Base-by-base conservation (phyloP, 2,329 filamentous ascomycete genomes). In the Fusarium sp. region DNA sequence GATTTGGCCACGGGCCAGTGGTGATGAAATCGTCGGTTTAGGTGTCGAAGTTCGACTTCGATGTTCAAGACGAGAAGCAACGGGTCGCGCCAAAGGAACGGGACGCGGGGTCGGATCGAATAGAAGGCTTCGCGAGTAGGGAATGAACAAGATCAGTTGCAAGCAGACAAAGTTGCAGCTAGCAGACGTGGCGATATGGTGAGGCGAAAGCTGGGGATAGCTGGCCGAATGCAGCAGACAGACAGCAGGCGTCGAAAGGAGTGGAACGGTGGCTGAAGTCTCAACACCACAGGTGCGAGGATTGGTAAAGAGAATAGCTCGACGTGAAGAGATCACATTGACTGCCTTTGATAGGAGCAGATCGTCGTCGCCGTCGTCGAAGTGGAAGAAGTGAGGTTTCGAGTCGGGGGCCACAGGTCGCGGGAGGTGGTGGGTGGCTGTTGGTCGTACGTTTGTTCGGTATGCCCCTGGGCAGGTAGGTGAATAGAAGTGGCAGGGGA, bases 221-320 rank as follows among this genome's bases (percentile, higher is more conserved):
- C 76, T 76, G 77, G 59, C 75, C 74, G 69, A 68, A 68, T 74
- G 76, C 76, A 78, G 75, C 75, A 65, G 66, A 64, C 45, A 59
- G 66, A 54, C 52, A 68, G 66, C 65, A 69, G 50, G 61, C 56
- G 69, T 75, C 56, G 63, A 76, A 75, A 78, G 60, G 68, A 76
- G 68, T 63, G 65, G 66, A 69, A 65, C 58, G 72, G 70, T 76
- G 73, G 70, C 73, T 68, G 65, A 65, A 63, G 54, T 68, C 73
- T 79, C 77, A 65, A 73, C 77, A 79, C 77, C 77, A 70, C 77
- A 73, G 77, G 77, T 77, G 77, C 70, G 76, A 79, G 74, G 64
- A 25, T 30, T 43, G 52, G 43, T 33, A 71, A 61, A 69, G 65
- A 66, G 37, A 58, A 60, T 58, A 63, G 25, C 65, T 60, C 63